Conservation (phyloP, 73 alveolate species). For the Paramecium pentaurelia region DNA sequence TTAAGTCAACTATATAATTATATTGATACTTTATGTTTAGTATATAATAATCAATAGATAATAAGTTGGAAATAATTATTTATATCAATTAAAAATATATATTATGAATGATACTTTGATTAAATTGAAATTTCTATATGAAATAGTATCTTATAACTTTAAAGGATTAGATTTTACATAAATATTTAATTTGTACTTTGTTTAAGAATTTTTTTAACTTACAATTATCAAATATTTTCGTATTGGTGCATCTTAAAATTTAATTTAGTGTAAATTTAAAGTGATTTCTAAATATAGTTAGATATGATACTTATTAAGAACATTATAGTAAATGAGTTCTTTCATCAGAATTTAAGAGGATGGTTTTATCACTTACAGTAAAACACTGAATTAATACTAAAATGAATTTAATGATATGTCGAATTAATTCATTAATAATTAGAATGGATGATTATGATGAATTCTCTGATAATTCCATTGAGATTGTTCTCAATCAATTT, state of each 20-base stretch:
- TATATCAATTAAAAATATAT: too few relatives aligned
- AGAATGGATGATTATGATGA: neutral
- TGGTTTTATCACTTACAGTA: neutral
- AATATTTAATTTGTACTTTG: too few relatives aligned
- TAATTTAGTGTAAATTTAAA: neutral
- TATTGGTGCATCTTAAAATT: neutral
- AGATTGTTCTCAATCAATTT: neutral
- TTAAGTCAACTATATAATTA: neutral
- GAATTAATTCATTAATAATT: neutral
- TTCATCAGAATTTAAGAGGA: neutral
- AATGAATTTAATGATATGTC: neutral
- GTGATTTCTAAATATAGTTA: neutral
- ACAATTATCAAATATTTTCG: neutral
- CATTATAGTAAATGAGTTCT: neutral
- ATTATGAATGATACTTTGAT: too few relatives aligned
- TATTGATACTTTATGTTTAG: neutral
- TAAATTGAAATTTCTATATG: too few relatives aligned
- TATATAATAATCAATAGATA: too few relatives aligned
- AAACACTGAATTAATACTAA: neutral
- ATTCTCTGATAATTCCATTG: neutral
- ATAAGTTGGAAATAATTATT: too few relatives aligned
- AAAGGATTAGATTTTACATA: too few relatives aligned
- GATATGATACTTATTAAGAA: neutral
- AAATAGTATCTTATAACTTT: neutral
- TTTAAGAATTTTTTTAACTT: too few relatives aligned